phyloP scores from a whole-genome alignment of 2,329 filamentous ascomycete species.

The Penicillium hesseltinei region DNA sequence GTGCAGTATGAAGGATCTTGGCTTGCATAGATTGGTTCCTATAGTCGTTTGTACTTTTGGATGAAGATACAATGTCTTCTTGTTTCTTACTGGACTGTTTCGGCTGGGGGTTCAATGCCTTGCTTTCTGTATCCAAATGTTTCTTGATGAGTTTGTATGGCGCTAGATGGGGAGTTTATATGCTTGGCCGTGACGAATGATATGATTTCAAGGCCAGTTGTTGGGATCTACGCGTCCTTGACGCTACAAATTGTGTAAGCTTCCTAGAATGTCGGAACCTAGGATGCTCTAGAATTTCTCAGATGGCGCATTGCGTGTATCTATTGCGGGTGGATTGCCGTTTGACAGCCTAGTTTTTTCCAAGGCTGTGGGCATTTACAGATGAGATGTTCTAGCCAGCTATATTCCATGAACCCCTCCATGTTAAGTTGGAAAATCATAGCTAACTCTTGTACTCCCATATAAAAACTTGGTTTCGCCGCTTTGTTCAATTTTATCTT shows the following conservation, averaged over 20 bases:
- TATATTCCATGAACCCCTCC: too few relatives aligned
- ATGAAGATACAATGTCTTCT: neutral
- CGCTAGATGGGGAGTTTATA: conserved; percentile 6
- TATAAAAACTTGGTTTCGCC: too few relatives aligned
- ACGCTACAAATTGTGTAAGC: neutral
- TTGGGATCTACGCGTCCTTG: neutral
- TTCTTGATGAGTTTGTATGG: neutral
- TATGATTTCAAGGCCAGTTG: neutral
- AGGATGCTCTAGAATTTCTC: neutral
- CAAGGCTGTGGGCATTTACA: too few relatives aligned
- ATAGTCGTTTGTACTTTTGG: conserved; percentile 8
- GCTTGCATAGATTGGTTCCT: neutral
- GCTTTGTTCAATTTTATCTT: too few relatives aligned
- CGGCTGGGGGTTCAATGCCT: neutral
- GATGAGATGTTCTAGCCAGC: too few relatives aligned
- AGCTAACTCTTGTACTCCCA: too few relatives aligned
- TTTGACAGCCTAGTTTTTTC: neutral
- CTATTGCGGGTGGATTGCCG: neutral
- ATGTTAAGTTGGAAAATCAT: too few relatives aligned
- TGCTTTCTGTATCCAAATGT: neutral
- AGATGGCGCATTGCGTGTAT: neutral
- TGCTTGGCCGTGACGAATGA: conserved; percentile 7
- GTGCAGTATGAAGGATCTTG: conserved; percentile 68
- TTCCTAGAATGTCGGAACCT: neutral
- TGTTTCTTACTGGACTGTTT: neutral